Evolutionary conservation across 495 filamentous ascomycete genomes (phyloP), one percentile per base, ranked within the genome.

Genomic region (Trichocladium uniseriatum): DNA sequence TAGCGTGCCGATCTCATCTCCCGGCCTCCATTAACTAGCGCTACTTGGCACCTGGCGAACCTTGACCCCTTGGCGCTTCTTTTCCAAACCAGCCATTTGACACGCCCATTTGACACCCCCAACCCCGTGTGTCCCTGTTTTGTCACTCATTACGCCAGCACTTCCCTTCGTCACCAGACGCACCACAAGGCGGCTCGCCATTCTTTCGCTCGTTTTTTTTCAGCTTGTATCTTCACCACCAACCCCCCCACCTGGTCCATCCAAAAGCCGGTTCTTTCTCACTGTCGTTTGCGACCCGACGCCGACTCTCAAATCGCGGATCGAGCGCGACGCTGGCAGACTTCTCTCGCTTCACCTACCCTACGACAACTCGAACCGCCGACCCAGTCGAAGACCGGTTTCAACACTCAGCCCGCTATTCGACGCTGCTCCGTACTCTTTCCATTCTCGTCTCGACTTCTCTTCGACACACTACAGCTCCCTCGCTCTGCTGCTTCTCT

Each of bases 301-400:
- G 24, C 8, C 3, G 24, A 27, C 24, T 43, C 13, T 37, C 34
- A 7, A n/a, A 55, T 48, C 29, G 28, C 38, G 16, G 43, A 36
- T 47, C 44, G 41, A 35, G 29, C 42, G 43, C 36, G 29, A 21
- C 16, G 45, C 35, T 44, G 52, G 56, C 59, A 59, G 55, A 51
- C 40, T 61, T 49, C 59, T 31, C 52, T 62, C 59, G 59, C 59
- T 62, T 54, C 45, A 39, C 31, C 31, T 39, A 9, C 31, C 54
- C 51, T 55, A 51, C 54, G 45, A 39, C 40, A 39, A 45, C 51
- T 52, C 51, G 52, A 46, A 43, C 36, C 19, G 21, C 10, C 49
- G 29, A 34, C 20, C n/a, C 21, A 11, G 24, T 27, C 4, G 4
- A 27, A 27, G 24, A 27, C 24, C 45, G 29, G 10, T 21, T 13